Evolutionary conservation across 1,284 basidiomycete genomes (phyloP), one percentile per base, ranked within the genome.

Genomic region (Taiwanofungus camphoratus): DNA sequence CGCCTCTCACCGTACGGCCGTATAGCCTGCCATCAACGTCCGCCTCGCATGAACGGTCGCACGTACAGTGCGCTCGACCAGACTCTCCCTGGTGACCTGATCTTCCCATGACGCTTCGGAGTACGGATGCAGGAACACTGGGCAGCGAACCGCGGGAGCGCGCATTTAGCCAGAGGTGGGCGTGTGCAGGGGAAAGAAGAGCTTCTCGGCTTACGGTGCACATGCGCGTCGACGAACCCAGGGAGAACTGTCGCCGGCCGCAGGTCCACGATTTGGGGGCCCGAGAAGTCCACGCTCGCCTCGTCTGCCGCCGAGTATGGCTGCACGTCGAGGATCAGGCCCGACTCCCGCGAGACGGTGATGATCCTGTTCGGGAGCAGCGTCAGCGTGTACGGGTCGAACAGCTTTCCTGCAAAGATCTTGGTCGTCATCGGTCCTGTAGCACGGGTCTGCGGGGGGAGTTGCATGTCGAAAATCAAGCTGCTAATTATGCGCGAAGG

Each of bases 1-100:
- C n/a, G n/a, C n/a, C n/a, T n/a, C n/a, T 34, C 32, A 79, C 79
- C 77, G 65, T n/a, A 83, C 79, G 5, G 77, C 71, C 0, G 82
- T 84, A 58, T 73, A 86, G 1, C 81, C 82, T 5, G 79, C 78
- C 64, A 78, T 65, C 7, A 84, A 63, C 2, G 79, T 85, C 39
- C 66, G 63, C 29, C 63, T 70, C 1, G 80, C 81, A 49, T 84
- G 81, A 2, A 74, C 69, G 0, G 77, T 76, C 1, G 82, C 82
- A 27, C 80, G 69, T 63, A 56, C 50, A 11, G 55, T 62, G 24
- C 54, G 54, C 36, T 57, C 53, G 5, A 51, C 48, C 22, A 57
- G 30, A 33, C 67, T 71, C 52, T 82, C 80, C 53, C 72, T 73
- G 4, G 73, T 77, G n/a, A 79, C 54, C 51, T 83, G 81, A 54